Conservation (phyloP, 345 rosid species). For the Murraya koenigii region DNA sequence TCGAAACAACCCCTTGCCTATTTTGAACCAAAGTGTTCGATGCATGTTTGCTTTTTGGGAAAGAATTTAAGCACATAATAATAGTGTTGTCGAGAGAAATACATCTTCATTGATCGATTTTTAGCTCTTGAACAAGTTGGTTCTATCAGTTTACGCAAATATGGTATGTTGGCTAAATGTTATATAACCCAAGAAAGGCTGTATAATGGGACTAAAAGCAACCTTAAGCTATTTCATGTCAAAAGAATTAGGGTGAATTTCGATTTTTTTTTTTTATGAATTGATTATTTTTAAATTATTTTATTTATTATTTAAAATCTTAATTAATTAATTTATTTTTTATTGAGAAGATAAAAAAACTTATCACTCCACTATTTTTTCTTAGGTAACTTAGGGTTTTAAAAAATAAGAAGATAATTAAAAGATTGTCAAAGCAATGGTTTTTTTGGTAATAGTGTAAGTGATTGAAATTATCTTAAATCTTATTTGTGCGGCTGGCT, state of each 20-base stretch:
- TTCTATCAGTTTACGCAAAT: not conserved
- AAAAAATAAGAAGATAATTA: too few species aligned
- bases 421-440: too few species aligned
- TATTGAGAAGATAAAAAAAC: not conserved
- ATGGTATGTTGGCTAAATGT: not conserved
- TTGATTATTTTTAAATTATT: too few species aligned
- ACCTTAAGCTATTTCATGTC: not conserved
- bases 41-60: not conserved
- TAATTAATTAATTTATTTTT: too few species aligned
- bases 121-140: not conserved
- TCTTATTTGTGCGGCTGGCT: too few species aligned
- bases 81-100: not conserved
- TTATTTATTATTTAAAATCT: too few species aligned
- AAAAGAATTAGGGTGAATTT: not conserved
- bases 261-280: too few species aligned
- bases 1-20: not conserved
- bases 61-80: not conserved
- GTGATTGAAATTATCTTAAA: too few species aligned
- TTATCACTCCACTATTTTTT: too few species aligned
- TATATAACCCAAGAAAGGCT: not conserved
- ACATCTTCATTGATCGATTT: not conserved
- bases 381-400: too few species aligned
- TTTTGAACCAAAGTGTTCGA: not conserved
- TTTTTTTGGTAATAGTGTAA: too few species aligned
- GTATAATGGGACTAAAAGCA: not conserved